Evolutionary conservation across 2,329 filamentous ascomycete genomes (phyloP).

Genomic region (Rutstroemia sp.): DNA sequence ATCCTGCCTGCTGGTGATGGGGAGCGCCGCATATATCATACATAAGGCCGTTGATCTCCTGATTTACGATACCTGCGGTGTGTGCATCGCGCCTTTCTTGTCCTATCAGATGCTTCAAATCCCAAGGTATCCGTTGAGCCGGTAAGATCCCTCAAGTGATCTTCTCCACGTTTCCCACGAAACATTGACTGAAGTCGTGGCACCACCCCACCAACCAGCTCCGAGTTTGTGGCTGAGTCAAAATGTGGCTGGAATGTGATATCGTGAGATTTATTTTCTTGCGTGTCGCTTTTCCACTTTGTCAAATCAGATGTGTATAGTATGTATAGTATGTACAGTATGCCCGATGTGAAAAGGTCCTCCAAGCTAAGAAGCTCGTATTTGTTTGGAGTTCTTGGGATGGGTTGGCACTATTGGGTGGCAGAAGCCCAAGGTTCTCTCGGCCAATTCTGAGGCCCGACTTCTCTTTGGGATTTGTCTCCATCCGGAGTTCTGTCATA

Average conservation of each 20-base stretch:
- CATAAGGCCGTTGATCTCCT: background rate
- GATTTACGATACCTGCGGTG: background rate
- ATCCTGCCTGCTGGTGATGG: background rate
- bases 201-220: background rate
- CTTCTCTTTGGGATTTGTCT: background rate
- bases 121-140: background rate
- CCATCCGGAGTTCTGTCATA: background rate
- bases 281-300: background rate
- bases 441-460: background rate
- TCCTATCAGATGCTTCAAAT: background rate
- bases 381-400: background rate
- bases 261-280: background rate
- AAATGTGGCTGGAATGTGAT: background rate
- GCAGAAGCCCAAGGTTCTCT: too few species aligned
- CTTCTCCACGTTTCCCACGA: constrained; percentile 9
- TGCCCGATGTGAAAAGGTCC: background rate
- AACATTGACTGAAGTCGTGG: constrained; percentile 8
- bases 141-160: constrained; percentile 1
- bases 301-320: too few species aligned
- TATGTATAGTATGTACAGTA: too few species aligned
- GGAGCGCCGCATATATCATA: background rate
- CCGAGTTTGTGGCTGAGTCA: constrained; percentile 1
- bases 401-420: background rate
- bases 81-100: background rate
- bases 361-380: background rate